A percentile compares a stretch with the other conserved stretches of the same genome.
Conservation (phyloP, 768 basidiomycete species). For the Kwoniella europaea region DNA sequence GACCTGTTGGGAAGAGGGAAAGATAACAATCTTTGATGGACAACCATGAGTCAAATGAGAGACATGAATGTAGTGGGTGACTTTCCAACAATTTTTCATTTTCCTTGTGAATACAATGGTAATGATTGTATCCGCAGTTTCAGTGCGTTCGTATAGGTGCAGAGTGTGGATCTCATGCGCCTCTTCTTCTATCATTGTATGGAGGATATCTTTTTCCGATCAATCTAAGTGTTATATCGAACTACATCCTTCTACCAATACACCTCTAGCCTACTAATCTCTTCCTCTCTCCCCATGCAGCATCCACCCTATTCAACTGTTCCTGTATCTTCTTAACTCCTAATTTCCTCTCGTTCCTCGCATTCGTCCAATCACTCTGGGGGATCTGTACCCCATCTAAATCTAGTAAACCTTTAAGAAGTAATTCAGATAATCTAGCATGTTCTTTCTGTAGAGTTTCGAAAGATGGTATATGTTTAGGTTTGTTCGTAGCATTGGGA, state of each 20-base stretch:
- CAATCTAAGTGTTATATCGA: too few relatives aligned
- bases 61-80: too few relatives aligned
- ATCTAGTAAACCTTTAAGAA: constrained; percentile 83
- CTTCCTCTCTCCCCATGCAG: constrained; percentile 65
- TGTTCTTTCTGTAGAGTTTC: constrained; percentile 61
- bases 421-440: constrained; percentile 73
- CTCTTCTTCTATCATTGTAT: too few relatives aligned
- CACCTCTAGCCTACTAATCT: constrained; percentile 16
- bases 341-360: constrained; percentile 77
- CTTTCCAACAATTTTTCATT: too few relatives aligned
- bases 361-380: constrained; percentile 71
- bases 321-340: constrained; percentile 85
- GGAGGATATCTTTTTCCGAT: too few relatives aligned
- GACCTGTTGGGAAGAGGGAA: too few relatives aligned
- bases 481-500: constrained; percentile 39
- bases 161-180: too few relatives aligned
- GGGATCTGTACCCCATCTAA: constrained; percentile 81
- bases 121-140: too few relatives aligned
- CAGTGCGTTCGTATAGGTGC: too few relatives aligned
- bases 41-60: too few relatives aligned
- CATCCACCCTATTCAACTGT: constrained; percentile 78
- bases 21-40: too few relatives aligned
- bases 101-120: too few relatives aligned
- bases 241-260: not conserved
- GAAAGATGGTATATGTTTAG: constrained; percentile 45